Base-by-base conservation (phyloP, 371 early-diverging fungal species). In the Blastocladiella emersonii region DNA sequence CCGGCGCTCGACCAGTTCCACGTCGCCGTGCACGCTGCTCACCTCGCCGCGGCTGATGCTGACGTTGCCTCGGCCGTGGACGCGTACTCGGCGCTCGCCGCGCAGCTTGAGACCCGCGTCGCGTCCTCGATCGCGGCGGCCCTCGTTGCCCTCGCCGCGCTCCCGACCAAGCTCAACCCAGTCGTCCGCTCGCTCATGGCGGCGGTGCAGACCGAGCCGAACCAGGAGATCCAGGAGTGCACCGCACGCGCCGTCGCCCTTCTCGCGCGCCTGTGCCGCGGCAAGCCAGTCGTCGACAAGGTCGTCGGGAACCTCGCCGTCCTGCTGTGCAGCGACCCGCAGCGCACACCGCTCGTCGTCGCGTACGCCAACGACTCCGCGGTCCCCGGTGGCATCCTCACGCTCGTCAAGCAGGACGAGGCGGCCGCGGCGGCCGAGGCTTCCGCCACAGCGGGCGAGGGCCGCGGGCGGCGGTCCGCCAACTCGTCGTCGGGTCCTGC, bases 161-260 rank as follows among this genome's bases (percentile, higher is more conserved):
- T 95, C 17, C 95, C 96, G 7, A 62, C 77, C 2, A 93, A 91
- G 69, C 78, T 93, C 17, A 92, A 87, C 64, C 87, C 89, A 4
- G 75, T 97, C 17, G 83, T 95, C 56, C 83, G 91, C 30, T 76
- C 89, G 57, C 75, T 97, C 34, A 95, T 94, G 93, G 84, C 86
- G 64, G 81, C 89, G 17, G 80, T 95, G 61, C 90, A 93, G 72
- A 64, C 77, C 61, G 93, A 93, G 68, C 81, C 79, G 53, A 88
- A 85, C 56, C 65, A 72, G 10, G 84, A 85, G 43, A 69, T 91
- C 32, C 91, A 91, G 74, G 67, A 62, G 56, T 25, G 84, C 15
- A 78, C 85, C 0, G 84, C 85, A 13, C 66, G 76, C 2, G 80
- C 82, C 0, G 64, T 85, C 30, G 76, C 83, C 3, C 77, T 76